phyloP scores from a whole-genome alignment of 2,329 filamentous ascomycete species.

The Elsinoe ampelina region DNA sequence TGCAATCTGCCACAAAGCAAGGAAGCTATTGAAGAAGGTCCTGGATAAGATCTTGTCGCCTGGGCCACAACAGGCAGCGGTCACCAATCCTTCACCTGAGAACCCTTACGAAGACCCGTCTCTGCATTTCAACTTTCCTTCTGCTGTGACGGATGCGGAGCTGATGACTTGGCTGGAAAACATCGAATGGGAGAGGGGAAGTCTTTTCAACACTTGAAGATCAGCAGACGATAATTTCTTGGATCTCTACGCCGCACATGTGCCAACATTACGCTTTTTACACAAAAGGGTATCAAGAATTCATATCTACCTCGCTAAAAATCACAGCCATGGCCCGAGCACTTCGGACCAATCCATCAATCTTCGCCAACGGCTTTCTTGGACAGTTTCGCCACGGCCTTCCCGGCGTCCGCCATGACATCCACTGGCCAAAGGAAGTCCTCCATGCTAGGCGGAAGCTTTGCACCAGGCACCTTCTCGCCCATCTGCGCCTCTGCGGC shows the following conservation, averaged over 20 bases:
- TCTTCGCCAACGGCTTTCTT: not conserved
- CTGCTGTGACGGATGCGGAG: slow-evolving; percentile 33
- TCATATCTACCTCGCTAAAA: not conserved
- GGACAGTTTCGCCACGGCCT: not conserved
- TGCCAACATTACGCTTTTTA: not conserved
- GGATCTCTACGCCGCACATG: not conserved
- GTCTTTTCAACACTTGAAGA: slow-evolving; percentile 18
- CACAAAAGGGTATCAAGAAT: not conserved
- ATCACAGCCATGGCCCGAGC: not conserved
- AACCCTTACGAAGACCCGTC: slow-evolving; percentile 20
- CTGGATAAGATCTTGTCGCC: slow-evolving; percentile 34
- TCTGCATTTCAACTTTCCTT: slow-evolving; percentile 25
- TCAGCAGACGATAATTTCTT: not conserved
- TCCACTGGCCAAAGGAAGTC: slow-evolving; percentile 12
- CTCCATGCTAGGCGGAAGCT: not conserved
- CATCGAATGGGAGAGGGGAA: slow-evolving; percentile 34
- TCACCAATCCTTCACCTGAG: slow-evolving; percentile 5
- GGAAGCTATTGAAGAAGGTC: slow-evolving; percentile 33
- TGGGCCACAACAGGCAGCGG: slow-evolving; percentile 19
- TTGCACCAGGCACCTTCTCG: slow-evolving; percentile 2
- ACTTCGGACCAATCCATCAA: not conserved
- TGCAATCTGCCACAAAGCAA: slow-evolving; percentile 34
- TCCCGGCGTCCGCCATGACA: slow-evolving; percentile 4
- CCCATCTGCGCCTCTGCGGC: not conserved
- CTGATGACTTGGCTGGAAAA: slow-evolving; percentile 38